Conservation (phyloP, 805 yeast genomes). For the Candida xyloterini region DNA sequence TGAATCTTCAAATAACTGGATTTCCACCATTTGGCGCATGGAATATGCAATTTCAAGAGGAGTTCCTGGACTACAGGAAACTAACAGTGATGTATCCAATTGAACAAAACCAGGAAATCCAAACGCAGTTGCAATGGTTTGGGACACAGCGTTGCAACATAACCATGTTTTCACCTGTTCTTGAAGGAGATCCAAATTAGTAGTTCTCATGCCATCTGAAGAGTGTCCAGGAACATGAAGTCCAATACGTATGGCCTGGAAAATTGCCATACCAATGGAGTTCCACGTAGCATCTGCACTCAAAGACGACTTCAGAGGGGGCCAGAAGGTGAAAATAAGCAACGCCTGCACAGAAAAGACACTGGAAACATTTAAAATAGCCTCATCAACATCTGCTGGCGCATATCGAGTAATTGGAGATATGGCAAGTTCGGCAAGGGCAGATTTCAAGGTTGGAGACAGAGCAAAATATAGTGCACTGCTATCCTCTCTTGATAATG, state of each 20-base stretch:
- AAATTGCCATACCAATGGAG: slow-evolving; percentile 88
- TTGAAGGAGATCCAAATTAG: slow-evolving; percentile 46
- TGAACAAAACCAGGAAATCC: slow-evolving; percentile 94
- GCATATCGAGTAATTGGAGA: slow-evolving; percentile 84
- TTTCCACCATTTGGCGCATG: slow-evolving; percentile 75
- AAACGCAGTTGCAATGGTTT: slow-evolving; percentile 84
- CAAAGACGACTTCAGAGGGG: slow-evolving; percentile 89
- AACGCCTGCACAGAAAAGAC: slow-evolving; percentile 95
- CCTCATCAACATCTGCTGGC: slow-evolving; percentile 76
- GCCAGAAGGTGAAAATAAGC: slow-evolving; percentile 87
- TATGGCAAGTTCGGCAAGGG: slow-evolving; percentile 82
- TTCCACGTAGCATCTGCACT: slow-evolving; percentile 97
- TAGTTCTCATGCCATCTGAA: slow-evolving; percentile 45
- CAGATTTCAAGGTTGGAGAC: slow-evolving; percentile 68
- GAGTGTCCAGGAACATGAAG: slow-evolving; percentile 75
- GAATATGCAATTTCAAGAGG: slow-evolving; percentile 46
- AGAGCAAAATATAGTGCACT: slow-evolving; percentile 52
- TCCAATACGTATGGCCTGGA: slow-evolving; percentile 90
- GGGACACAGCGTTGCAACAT: slow-evolving; percentile 87
- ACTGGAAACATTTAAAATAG: slow-evolving; percentile 81
- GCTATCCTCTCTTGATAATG: slow-evolving; percentile 24
- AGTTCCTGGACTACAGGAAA: slow-evolving; percentile 49
- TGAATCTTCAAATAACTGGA: slow-evolving; percentile 84
- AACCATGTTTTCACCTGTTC: slow-evolving; percentile 93
- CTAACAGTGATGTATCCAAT: slow-evolving; percentile 68